phyloP scores from a whole-genome alignment of 805 yeast genomes.

The Starmerella sirachaensis region DNA sequence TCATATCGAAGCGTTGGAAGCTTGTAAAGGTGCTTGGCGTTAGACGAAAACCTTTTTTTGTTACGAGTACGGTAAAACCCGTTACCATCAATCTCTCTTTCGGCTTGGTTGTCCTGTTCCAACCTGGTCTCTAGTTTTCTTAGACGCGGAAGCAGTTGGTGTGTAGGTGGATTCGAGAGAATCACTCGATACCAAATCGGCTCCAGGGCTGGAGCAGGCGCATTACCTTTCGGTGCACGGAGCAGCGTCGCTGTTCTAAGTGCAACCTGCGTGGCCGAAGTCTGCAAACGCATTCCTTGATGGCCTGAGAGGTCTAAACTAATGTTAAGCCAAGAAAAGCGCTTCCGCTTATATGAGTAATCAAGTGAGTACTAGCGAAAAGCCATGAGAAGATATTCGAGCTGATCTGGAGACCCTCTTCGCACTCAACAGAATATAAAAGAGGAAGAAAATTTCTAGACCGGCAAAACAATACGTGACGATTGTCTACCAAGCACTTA shows the following conservation, averaged over 20 bases:
- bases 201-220: conserved; percentile 37
- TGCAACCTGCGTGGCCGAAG: conserved; percentile 61
- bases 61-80: conserved; percentile 38
- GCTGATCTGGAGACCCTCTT: too few relatives aligned
- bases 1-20: conserved; percentile 45
- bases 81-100: conserved; percentile 16
- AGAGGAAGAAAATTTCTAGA: too few relatives aligned
- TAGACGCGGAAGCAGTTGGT: conserved; percentile 41
- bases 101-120: conserved; percentile 11
- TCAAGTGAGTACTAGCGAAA: too few relatives aligned
- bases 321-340: too few relatives aligned
- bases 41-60: conserved; percentile 26
- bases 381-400: too few relatives aligned
- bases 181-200: conserved; percentile 90
- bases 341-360: too few relatives aligned
- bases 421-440: too few relatives aligned
- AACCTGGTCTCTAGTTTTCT: conserved; percentile 22
- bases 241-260: conserved; percentile 71
- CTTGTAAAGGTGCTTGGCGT: conserved; percentile 33
- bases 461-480: too few relatives aligned
- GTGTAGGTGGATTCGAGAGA: conserved; percentile 68
- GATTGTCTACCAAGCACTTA: too few relatives aligned
- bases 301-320: too few relatives aligned
- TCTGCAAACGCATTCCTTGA: conserved; percentile 75
- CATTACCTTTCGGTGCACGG: conserved; percentile 38